Percentiles rank a stretch among this genome's conserved stretches.
phyloP scores from a whole-genome alignment of 352 stramenopile species.

The Phytophthora aleatoria region DNA sequence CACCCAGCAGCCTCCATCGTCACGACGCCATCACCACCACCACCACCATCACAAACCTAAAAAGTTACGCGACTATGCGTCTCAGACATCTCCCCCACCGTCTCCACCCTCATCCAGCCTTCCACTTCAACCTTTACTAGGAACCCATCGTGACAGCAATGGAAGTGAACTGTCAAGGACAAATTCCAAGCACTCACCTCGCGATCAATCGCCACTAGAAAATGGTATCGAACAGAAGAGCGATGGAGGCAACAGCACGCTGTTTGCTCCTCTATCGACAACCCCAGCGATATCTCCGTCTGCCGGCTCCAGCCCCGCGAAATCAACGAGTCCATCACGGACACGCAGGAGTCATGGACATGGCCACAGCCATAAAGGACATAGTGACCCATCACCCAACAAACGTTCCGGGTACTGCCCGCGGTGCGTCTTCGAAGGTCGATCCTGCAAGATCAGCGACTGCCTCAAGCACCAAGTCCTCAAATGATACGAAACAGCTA shows the following conservation, averaged over 20 bases:
- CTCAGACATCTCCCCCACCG: conserved; percentile 23
- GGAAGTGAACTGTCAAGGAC: conserved; percentile 10
- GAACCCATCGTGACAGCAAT: conserved; percentile 6
- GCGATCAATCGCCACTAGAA: conserved; percentile 1
- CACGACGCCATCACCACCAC: conserved; percentile 15
- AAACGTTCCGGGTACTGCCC: conserved; percentile 65
- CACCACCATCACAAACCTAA: conserved; percentile 29
- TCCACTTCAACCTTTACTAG: not conserved
- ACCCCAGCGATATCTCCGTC: conserved; percentile 1
- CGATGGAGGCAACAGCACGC: conserved; percentile 1
- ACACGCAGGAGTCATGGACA: conserved; percentile 7
- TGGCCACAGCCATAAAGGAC: conserved; percentile 14
- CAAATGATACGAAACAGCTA: conserved; percentile 29
- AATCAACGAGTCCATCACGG: conserved; percentile 19
- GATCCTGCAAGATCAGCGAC: conserved; percentile 65
- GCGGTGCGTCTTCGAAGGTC: conserved; percentile 59
- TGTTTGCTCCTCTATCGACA: conserved; percentile 24
- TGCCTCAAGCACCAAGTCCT: conserved; percentile 68
- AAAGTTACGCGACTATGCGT: conserved; percentile 19
- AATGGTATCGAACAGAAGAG: conserved; percentile 8
- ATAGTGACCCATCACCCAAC: conserved; percentile 28
- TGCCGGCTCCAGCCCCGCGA: conserved; percentile 1
- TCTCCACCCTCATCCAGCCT: conserved; percentile 15
- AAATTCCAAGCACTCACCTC: conserved; percentile 20
- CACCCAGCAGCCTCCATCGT: conserved; percentile 18